Evolutionary conservation across 257 asterid genomes (phyloP).

Genomic region (Solanum ossicruentum): DNA sequence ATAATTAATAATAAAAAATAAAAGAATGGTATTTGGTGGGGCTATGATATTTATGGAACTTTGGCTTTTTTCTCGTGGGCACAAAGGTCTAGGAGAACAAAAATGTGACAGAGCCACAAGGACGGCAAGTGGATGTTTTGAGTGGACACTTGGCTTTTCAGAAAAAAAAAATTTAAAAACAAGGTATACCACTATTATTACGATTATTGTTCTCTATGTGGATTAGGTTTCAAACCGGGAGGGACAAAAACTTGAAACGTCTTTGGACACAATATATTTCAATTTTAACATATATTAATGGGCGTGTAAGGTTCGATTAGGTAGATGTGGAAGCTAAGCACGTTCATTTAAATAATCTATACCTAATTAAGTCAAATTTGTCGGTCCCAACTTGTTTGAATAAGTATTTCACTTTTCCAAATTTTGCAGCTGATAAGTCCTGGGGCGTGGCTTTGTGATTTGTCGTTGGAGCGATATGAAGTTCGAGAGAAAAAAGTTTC

Average conservation of each 20-base stretch:
- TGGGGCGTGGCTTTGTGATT: slow-evolving; percentile 39
- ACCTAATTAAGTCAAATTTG: background rate
- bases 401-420: too few species aligned
- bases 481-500: slow-evolving; percentile 42
- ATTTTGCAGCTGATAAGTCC: slow-evolving; percentile 31
- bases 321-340: background rate
- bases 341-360: too few species aligned
- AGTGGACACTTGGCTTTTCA: background rate
- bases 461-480: slow-evolving; percentile 34
- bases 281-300: too few species aligned
- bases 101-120: background rate
- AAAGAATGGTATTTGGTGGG: background rate
- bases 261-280: too few species aligned
- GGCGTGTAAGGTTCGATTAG: background rate
- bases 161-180: too few species aligned
- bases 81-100: background rate
- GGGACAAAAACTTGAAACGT: too few species aligned
- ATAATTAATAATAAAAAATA: background rate
- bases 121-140: background rate
- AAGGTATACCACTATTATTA: too few species aligned
- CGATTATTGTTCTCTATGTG: too few species aligned
- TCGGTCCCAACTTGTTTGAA: too few species aligned
- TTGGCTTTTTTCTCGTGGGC: background rate
- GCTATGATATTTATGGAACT: background rate
- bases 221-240: too few species aligned